Evolutionary conservation across 768 basidiomycete genomes (phyloP), one percentile per base, ranked within the genome.

Genomic region (Lentinula lateritia): DNA sequence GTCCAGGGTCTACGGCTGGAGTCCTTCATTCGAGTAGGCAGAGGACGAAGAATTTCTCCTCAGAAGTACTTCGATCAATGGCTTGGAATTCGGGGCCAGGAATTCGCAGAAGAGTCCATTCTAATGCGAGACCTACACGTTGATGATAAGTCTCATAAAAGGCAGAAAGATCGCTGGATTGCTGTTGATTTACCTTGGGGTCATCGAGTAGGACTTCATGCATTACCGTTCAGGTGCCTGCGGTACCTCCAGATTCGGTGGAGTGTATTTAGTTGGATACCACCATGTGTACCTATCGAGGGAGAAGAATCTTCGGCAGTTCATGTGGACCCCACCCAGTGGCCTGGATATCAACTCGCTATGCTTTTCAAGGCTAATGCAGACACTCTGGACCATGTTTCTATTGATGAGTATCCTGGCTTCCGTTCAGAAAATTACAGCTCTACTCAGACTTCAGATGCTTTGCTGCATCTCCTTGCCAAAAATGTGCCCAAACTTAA

Each of bases 361-460:
- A 34, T 15, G 20, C 41, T 58, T 15, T 4, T 58, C 28, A 18
- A 48, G n/a, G 13, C 43, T 4, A 50, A 48, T 28, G 43, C 18
- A 2, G 45, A 34, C 5, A 48, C 43, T 1, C 42, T 58, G 45
- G 48, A 38, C 15, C 45, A 58, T 48, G 9, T 58, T 36, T 46
- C 32, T 1, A 28, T 58, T 8, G 58, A 58, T 35, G 58, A 58
- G n/a, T 58, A 58, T 50, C 58, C 58, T 36, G 58, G 58, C 15
- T 58, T 48, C n/a, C 38, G 18, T 3, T 7, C 35, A 8, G 38
- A 55, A 28, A 9, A 46, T 0, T 28, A 56, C 16, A 12, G 16
- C 28, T 35, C 32, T 15, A 50, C 8, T 20, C 15, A 12, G 4
- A 20, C n/a, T 13, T 13, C 12, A 20, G 54, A 56, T 23, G 23